Percentiles rank a stretch among this genome's conserved stretches.
phyloP scores from a whole-genome alignment of 768 basidiomycete genomes.

The Coprinellus aureogranulatus region DNA sequence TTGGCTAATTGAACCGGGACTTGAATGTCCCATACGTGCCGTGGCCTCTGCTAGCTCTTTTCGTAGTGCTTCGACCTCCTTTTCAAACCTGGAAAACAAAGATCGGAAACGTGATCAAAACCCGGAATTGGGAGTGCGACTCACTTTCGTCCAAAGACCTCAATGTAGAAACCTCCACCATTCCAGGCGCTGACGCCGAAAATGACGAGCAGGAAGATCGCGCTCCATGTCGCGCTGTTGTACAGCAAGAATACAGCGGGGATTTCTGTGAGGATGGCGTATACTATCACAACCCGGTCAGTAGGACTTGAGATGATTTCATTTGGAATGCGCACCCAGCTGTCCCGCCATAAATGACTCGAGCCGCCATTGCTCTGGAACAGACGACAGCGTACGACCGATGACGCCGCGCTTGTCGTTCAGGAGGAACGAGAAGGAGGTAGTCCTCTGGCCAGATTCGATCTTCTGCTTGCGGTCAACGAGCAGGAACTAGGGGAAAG shows the following conservation, averaged over 20 bases:
- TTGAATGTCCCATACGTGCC: constrained; percentile 45
- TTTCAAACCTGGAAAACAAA: constrained; percentile 67
- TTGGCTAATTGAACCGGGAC: constrained; percentile 45
- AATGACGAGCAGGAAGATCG: constrained; percentile 71
- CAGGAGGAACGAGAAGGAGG: constrained; percentile 84
- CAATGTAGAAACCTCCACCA: constrained; percentile 93
- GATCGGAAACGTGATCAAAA: constrained; percentile 13
- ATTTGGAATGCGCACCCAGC: constrained; percentile 45
- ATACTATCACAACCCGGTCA: constrained; percentile 46
- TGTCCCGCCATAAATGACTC: constrained; percentile 82
- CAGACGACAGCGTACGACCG: constrained; percentile 62
- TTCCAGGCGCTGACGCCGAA: constrained; percentile 93
- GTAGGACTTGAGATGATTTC: not conserved
- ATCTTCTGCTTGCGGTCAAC: constrained; percentile 88
- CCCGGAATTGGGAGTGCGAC: constrained; percentile 28
- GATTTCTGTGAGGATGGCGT: constrained; percentile 81
- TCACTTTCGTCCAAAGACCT: constrained; percentile 94
- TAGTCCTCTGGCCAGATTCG: constrained; percentile 85
- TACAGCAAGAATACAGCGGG: constrained; percentile 85
- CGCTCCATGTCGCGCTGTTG: constrained; percentile 75
- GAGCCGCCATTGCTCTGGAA: constrained; percentile 63
- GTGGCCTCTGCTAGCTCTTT: constrained; percentile 81
- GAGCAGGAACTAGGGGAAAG: constrained; percentile 64
- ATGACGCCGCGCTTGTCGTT: constrained; percentile 86
- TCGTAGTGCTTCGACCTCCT: constrained; percentile 84